Evolutionary conservation across 805 yeast genomes (phyloP), one percentile per base, ranked within the genome.

Genomic region (Blastobotrys muscicola): DNA sequence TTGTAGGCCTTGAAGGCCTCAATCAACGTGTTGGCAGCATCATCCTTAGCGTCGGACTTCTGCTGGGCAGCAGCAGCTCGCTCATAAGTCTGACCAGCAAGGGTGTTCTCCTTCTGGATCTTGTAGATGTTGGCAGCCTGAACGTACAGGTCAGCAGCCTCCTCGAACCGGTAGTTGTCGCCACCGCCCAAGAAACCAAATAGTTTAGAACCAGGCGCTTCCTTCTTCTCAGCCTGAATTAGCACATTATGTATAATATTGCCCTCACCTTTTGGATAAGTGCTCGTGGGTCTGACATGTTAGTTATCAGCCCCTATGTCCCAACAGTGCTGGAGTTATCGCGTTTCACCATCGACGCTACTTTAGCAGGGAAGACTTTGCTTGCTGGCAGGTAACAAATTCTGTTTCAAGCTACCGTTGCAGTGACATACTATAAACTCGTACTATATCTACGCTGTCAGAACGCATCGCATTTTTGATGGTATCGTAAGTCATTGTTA

Each of bases 121-220:
- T 89, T 75, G 68, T 79, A 92, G 26, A 77, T 72, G 57, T 90
- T 92, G n/a, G 94, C 99, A 2, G 98, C 98, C 62, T 89, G 94
- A 15, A 82, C 71, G 59, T 80, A 90, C 26, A 85, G 65, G 51
- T 92, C 98, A 2, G 89, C 81, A 3, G 98, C 97, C 50, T 92
- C 98, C 59, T 92, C 99, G 42, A 69, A 75, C 48, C 85, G 74
- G 49, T 74, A 71, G 2, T 78, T 66, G 30, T 73, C 71, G 2
- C 82, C 73, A 1, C 82, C 73, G 3, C 90, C 82, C 42, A 86
- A 49, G 38, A 61, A 42, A 35, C 55, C 48, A 39, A 60, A 53
- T 45, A 62, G 49, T 14, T 29, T 29, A 13, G 34, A 35, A 12
- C 23, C 78, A 69, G 37, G 81, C 74, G 54, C 75, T 75, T 77